phyloP scores from a whole-genome alignment of 306 rosid species.

The Sophora flavescens region DNA sequence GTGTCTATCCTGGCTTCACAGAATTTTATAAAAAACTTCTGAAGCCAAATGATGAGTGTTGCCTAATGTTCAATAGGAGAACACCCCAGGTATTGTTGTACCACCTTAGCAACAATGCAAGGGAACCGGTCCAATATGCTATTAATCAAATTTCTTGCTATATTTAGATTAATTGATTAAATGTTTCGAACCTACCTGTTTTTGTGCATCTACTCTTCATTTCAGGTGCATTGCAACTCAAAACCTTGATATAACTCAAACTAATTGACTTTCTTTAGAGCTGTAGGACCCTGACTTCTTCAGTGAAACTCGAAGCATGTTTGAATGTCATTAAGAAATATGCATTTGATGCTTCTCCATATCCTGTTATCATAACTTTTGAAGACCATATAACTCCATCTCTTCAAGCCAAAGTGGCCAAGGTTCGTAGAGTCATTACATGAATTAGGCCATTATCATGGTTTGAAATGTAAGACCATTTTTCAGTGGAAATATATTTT shows the following conservation, averaged over 20 bases:
- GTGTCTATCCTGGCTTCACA: neutral
- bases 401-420: constrained; percentile 81
- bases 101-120: too few species aligned
- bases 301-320: constrained; percentile 75
- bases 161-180: neutral
- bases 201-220: neutral
- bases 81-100: too few species aligned
- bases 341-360: constrained; percentile 73
- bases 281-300: constrained; percentile 72
- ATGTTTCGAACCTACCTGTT: neutral
- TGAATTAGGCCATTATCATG: neutral
- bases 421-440: constrained; percentile 52
- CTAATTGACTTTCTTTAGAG: constrained; percentile 37
- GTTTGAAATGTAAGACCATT: constrained; percentile 2
- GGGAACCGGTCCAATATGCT: too few species aligned
- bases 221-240: constrained; percentile 16
- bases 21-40: neutral
- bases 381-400: constrained; percentile 77
- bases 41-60: neutral
- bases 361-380: constrained; percentile 87
- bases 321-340: constrained; percentile 65
- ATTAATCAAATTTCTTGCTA: neutral
- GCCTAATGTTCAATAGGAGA: neutral
- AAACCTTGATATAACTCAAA: neutral
- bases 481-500: constrained; percentile 16